Base-by-base conservation (phyloP, 768 basidiomycete genomes). In the Pulveroboletus sp. region DNA sequence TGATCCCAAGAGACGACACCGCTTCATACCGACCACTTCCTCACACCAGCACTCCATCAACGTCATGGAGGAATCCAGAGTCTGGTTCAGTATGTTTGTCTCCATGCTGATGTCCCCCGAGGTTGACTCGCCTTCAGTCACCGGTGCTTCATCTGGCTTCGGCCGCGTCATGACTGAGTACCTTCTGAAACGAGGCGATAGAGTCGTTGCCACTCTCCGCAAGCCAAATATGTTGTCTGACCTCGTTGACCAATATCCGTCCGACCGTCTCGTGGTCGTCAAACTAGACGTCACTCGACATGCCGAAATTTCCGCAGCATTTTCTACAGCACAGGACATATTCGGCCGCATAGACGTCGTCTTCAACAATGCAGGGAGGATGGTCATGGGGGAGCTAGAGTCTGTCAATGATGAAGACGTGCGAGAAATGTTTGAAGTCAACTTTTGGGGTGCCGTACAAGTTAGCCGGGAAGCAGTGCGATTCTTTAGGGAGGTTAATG, bases 141-240 rank as follows among this genome's bases (percentile, higher is more conserved):
- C 72, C 8, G 75, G 73, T 15, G 55, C 68, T 3, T 71, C 68
- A 1, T 54, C 69, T n/a, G 73, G 75, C 30, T 68, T 77, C 44
- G 76, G 76, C 11, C 67, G 62, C 18, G 14, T 47, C 31, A 50
- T 71, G 44, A 65, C 66, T 17, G 67, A 71, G 48, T 37, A 49
- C 17, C 69, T 66, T 39, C 63, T 76, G 27, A 28, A 51, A 24
- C 58, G 57, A 15, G 75, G 71, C 5, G 62, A 73, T 31, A 69
- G 49, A 30, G 74, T 66, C 21, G 66, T 76, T 43, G 76, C 78
- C 4, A 76, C 76, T 35, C 61, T 74, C 24, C 74, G 75, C 46
- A 71, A 60, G 50, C 74, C 75, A 1, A 65, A 58, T 13, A 57
- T 44, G 13, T 57, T 76, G 33, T 49, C 56, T 11, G 58, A 68